These are phyloP conservation scores for Curvularia sp. DNA, from an alignment of 2,329 filamentous ascomycete species.

Conservation along the genomic window DNA sequence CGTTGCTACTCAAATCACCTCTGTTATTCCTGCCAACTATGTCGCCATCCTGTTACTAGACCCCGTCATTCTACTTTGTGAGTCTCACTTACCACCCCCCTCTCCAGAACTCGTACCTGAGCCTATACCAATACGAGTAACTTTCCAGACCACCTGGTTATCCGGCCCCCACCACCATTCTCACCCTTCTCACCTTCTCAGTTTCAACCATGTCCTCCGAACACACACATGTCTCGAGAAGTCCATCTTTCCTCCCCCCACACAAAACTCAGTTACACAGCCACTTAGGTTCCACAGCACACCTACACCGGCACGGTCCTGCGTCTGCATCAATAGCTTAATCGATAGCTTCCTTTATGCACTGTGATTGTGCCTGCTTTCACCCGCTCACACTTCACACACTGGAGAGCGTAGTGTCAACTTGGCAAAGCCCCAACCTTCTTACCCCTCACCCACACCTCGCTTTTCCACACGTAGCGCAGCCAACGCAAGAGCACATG, in stretches of 20 bases:
- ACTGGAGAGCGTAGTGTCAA: not conserved
- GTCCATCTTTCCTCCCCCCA: not conserved
- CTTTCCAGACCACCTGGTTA: constrained; percentile 10
- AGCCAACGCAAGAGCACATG: not conserved
- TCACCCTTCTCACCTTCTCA: not conserved
- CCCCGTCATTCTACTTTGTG: not conserved
- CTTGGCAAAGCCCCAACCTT: not conserved
- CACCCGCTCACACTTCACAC: constrained; percentile 6
- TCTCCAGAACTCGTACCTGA: constrained; percentile 1
- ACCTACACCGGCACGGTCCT: constrained; percentile 6
- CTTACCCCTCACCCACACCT: constrained; percentile 7
- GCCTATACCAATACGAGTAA: constrained; percentile 10
- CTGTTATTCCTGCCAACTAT: not conserved
- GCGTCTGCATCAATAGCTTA: constrained; percentile 17
- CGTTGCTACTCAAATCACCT: constrained; percentile 4
- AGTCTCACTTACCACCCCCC: not conserved
- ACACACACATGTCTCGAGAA: not conserved
- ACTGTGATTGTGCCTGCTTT: constrained; percentile 19
- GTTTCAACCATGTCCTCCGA: constrained; percentile 15
- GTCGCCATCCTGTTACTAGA: not conserved
- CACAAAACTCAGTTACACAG: constrained; percentile 3
- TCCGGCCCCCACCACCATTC: not conserved
- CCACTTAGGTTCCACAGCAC: not conserved
- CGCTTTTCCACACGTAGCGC: not conserved
- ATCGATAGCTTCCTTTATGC: constrained; percentile 17